Conservation (phyloP, 371 early-diverging fungal species). For the Lichtheimia ornata region DNA sequence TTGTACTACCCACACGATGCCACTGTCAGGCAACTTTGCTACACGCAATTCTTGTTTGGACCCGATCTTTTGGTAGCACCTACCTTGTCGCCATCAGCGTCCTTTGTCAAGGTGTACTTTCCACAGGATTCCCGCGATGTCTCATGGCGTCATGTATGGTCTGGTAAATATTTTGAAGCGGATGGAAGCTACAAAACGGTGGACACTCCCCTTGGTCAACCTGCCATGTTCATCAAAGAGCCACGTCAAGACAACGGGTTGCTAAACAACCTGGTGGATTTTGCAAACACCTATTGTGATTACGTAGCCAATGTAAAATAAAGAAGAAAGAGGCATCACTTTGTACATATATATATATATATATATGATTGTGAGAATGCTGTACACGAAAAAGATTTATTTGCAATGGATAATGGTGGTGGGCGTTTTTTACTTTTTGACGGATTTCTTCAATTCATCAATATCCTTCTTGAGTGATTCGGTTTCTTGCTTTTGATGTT, state of each 20-base stretch:
- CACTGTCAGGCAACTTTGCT: constrained; percentile 29
- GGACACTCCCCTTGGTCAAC: constrained; percentile 46
- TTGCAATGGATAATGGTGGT: neutral
- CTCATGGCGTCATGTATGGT: constrained; percentile 51
- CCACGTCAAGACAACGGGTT: constrained; percentile 43
- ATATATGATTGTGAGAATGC: neutral
- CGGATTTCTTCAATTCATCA: constrained; percentile 16
- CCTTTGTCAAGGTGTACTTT: constrained; percentile 50
- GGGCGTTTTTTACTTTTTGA: neutral
- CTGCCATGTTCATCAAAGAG: constrained; percentile 47
- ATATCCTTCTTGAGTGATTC: constrained; percentile 31
- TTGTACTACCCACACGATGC: constrained; percentile 51
- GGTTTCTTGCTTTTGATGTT: constrained; percentile 33
- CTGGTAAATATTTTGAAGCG: constrained; percentile 38
- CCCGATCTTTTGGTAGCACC: constrained; percentile 41
- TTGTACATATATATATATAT: neutral
- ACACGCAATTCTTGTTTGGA: constrained; percentile 42
- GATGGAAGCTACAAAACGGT: constrained; percentile 40
- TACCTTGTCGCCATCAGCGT: constrained; percentile 29
- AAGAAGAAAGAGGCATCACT: neutral
- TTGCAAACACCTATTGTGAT: constrained; percentile 21
- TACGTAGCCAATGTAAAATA: neutral
- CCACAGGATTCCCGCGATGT: constrained; percentile 25
- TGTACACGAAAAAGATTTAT: neutral
- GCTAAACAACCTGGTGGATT: constrained; percentile 33